Evolutionary conservation across 164 flowering plant species (phyloP), one percentile per base, ranked within the genome.

Genomic region (Pachysandra terminalis): DNA sequence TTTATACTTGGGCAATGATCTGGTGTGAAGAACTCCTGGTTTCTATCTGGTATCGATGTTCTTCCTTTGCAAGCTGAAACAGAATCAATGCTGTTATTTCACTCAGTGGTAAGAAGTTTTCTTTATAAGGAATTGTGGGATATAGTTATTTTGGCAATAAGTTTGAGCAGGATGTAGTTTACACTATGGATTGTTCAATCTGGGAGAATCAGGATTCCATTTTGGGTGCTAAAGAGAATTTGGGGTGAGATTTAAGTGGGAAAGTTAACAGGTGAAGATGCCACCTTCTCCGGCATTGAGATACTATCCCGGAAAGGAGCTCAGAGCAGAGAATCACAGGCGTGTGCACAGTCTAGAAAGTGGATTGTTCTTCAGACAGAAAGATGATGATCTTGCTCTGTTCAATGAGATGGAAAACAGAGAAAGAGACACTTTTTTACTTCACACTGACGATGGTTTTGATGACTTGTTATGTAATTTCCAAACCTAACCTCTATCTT

Each of bases 381-480:
- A 86, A 66, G 97, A 92, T 72, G 97, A 95, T 58, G 96, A 92
- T 75, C 96, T 95, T 67, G 89, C 96, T 27, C 74, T 95, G 70
- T 95, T 95, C 75, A 89, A 80, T 64, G 96, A 95, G 71, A 78
- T 90, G 91, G 90, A 89, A 71, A 65, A 64, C 66, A 86, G 76
- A 68, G 98, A 95, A 76, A 82, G 68, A 15, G 94, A 95, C 19
- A 80, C 65, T 67, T 92, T 91, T 67, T 80, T 92, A 90, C 83
- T 95, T 66, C 84, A 85, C 75, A 70, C 89, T 9, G 49, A 81
- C 0, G 97, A 89, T 76, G 92, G 89, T 68, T 74, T 90, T 23
- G 96, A 92, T 57, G 96, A 87, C 73, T 58, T 85, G 22, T 83
- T 91, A 41, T 81, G 97, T 95, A 90, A 87, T 59, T 69, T 74